phyloP scores from a whole-genome alignment of 1,284 basidiomycete species.

The Ustanciosporium gigantosporum region DNA sequence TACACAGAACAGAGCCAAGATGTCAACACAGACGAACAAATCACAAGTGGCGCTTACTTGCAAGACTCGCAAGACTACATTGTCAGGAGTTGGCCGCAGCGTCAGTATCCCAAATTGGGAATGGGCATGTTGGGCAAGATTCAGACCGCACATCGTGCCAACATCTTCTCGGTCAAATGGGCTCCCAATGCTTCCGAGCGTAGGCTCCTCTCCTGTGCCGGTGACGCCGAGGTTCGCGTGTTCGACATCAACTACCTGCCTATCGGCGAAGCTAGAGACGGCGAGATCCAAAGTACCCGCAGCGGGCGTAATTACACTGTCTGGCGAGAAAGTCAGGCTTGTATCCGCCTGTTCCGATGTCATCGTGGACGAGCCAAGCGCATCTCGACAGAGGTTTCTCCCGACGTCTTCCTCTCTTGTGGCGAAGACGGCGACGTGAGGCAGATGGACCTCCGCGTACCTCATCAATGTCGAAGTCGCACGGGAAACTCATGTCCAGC shows the following conservation, averaged over 20 bases:
- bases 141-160: conserved; percentile 68
- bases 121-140: conserved; percentile 26
- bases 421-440: conserved; percentile 72
- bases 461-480: conserved; percentile 65
- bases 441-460: conserved; percentile 80
- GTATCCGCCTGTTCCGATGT: conserved; percentile 51
- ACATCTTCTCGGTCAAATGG: conserved; percentile 86
- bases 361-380: conserved; percentile 67
- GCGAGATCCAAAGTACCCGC: neutral
- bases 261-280: conserved; percentile 2
- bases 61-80: conserved; percentile 1
- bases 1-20: neutral
- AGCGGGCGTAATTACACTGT: conserved; percentile 12
- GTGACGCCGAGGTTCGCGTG: conserved; percentile 77
- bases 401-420: conserved; percentile 81
- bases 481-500: conserved; percentile 64
- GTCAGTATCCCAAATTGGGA: conserved; percentile 5
- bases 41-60: neutral
- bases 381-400: conserved; percentile 79
- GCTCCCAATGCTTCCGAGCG: conserved; percentile 67
- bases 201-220: conserved; percentile 72
- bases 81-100: conserved; percentile 14
- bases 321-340: conserved; percentile 32
- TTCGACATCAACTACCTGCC: conserved; percentile 68
- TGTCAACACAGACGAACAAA: neutral